Evolutionary conservation across 495 filamentous ascomycete genomes (phyloP).

Genomic region (Neurospora africana): DNA sequence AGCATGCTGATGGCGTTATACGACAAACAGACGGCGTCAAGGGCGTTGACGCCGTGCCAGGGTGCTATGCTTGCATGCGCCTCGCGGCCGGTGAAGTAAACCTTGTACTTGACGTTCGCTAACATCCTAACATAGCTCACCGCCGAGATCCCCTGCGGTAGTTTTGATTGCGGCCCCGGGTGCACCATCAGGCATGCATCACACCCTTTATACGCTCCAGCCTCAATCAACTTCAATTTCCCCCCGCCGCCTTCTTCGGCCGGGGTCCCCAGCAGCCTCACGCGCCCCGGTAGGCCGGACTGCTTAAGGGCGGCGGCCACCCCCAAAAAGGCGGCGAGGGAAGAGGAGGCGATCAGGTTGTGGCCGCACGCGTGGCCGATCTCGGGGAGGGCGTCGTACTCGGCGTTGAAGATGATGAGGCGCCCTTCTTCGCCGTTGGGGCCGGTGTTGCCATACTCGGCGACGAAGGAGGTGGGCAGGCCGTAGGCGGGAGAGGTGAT

Average conservation of each 20-base stretch:
- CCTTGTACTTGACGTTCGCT: constrained; percentile 41
- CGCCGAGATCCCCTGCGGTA: constrained; percentile 11
- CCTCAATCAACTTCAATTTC: constrained; percentile 40
- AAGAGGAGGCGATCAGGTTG: constrained; percentile 57
- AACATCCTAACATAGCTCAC: constrained; percentile 37
- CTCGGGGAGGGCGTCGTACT: constrained; percentile 41
- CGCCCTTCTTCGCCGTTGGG: constrained; percentile 32
- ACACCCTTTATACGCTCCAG: constrained; percentile 38
- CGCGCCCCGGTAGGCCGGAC: constrained; percentile 40
- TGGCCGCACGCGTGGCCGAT: constrained; percentile 47
- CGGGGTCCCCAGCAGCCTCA: constrained; percentile 56
- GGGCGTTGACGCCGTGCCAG: constrained; percentile 55
- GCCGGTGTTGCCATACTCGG: constrained; percentile 21
- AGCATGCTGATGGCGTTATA: constrained; percentile 54
- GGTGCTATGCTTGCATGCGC: constrained; percentile 52
- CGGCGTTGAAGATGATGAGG: constrained; percentile 45
- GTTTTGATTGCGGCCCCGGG: constrained; percentile 30
- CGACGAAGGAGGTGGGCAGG: constrained; percentile 43
- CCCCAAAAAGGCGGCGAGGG: constrained; percentile 48
- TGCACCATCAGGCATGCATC: constrained; percentile 46
- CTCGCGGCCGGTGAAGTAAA: constrained; percentile 36
- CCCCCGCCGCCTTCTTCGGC: constrained; percentile 52
- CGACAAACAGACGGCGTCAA: constrained; percentile 49
- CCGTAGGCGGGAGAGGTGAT: constrained; percentile 39
- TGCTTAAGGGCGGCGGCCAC: constrained; percentile 40